phyloP scores from a whole-genome alignment of 2,329 filamentous ascomycete species.

The Aspergillus luchuensis region DNA sequence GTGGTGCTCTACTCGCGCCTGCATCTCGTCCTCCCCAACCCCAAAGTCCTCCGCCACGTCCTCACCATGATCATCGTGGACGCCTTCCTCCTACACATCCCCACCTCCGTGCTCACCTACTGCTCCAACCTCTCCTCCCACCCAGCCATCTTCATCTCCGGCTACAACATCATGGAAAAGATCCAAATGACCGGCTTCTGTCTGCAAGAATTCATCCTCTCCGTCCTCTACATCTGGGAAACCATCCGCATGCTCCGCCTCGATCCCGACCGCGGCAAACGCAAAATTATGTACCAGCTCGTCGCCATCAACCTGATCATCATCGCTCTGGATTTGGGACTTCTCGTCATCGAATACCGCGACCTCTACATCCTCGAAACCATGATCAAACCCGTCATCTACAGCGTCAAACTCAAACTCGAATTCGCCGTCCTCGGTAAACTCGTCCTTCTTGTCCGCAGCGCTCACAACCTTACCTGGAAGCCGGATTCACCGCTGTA shows the following conservation, averaged over 20 bases:
- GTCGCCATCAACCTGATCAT: conserved; percentile 53
- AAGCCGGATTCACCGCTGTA: conserved; percentile 37
- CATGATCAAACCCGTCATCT: conserved; percentile 50
- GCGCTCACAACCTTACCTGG: conserved; percentile 33
- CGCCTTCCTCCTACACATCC: conserved; percentile 48
- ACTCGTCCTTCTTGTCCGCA: conserved; percentile 45
- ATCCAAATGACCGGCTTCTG: conserved; percentile 60
- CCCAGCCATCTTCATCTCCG: conserved; percentile 30
- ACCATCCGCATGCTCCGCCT: conserved; percentile 54
- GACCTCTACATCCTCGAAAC: conserved; percentile 51
- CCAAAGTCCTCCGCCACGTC: conserved; percentile 43
- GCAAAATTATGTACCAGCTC: conserved; percentile 53
- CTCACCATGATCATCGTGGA: conserved; percentile 51
- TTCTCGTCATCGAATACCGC: conserved; percentile 48
- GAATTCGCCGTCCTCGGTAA: conserved; percentile 53
- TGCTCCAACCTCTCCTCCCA: conserved; percentile 41
- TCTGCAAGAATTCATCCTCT: conserved; percentile 58
- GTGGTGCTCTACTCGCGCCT: conserved; percentile 55
- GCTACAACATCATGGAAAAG: conserved; percentile 55
- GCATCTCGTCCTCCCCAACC: conserved; percentile 48
- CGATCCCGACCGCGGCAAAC: conserved; percentile 46
- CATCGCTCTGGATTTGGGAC: conserved; percentile 48
- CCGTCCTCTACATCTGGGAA: conserved; percentile 56
- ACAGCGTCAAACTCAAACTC: conserved; percentile 54
- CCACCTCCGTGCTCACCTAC: conserved; percentile 50